Evolutionary conservation across 176 grass and related monocot genomes (phyloP), one percentile per base, ranked within the genome.

Genomic region (Oryza glumipatula): DNA sequence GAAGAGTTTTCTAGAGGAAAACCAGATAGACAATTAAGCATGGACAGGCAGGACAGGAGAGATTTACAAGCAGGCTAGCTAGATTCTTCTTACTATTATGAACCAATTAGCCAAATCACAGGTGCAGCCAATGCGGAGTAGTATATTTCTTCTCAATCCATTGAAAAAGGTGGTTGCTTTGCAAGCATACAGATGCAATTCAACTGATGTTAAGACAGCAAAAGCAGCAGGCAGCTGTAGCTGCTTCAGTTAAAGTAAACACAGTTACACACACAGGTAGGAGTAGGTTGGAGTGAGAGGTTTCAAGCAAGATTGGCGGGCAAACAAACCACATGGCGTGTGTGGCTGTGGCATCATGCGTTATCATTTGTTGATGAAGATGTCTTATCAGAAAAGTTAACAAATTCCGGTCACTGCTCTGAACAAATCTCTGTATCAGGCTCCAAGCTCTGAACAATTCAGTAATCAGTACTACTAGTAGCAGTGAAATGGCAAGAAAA

Each of bases 241-340:
- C 54, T 58, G 54, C 54, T 58, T 58, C 54, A 58, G 54, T 58
- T 58, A 58, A 56, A 56, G 15, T 19, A 56, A 58, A n/a, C 17
- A 58, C 54, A 58, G 54, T n/a, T n/a, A 58, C 16, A 58, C 16
- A 58, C 5, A 61, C 56, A 22, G 19, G 56, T n/a, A n/a, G 4
- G 21, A 6, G 56, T n/a, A n/a, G 6, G 21, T 61, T 63, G n/a
- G 72, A 30, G 24, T 6, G 17, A 58, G 8, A 52, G 41, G 33
- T 60, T 76, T 58, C 48, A 61, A 76, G 74, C 74, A 76, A 32
- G 15, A 36, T 2, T 60, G 32, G 74, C 74, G 74, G 28, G 68
- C 32, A 70, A 49, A 39, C 9, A 15, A 75, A 54, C 21, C 73
- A 46, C n/a, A 63, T 63, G 58, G 58, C n/a, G 9, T 63, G n/a